Conservation (phyloP, 2,329 filamentous ascomycete species). For the Fusarium annulatum region DNA sequence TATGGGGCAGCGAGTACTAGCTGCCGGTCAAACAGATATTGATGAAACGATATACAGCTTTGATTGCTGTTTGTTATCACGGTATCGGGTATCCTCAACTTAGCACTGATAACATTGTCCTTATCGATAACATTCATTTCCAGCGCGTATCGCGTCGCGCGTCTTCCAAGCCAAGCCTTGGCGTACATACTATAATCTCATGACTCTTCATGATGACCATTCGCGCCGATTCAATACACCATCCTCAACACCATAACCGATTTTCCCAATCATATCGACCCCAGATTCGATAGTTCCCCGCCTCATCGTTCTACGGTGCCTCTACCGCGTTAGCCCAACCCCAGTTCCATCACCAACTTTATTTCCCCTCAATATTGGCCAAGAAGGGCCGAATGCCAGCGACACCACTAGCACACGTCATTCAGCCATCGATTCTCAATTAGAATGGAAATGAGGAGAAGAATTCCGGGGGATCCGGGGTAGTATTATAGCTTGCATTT, state of each 20-base stretch:
- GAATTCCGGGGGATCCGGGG: constrained; percentile 4
- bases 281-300: constrained; percentile 1
- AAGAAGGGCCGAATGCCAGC: constrained; percentile 26
- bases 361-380: constrained; percentile 20
- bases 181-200: background rate
- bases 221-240: background rate
- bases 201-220: background rate
- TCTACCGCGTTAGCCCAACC: background rate
- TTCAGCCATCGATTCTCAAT: background rate
- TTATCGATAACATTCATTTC: background rate
- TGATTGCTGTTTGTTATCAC: background rate
- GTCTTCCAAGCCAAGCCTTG: background rate
- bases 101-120: background rate
- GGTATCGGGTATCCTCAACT: background rate
- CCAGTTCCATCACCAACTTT: constrained; percentile 1
- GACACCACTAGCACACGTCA: background rate
- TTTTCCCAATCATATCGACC: background rate
- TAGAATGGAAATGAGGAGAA: background rate
- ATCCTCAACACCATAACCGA: background rate
- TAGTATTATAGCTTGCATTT: background rate
- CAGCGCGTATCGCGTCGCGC: background rate
- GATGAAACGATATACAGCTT: rapidly evolving
- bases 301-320: background rate
- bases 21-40: rapidly evolving
- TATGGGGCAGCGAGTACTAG: too few species aligned